Conservation (phyloP, 208 protist genomes). For the Naegleria fowleri region DNA sequence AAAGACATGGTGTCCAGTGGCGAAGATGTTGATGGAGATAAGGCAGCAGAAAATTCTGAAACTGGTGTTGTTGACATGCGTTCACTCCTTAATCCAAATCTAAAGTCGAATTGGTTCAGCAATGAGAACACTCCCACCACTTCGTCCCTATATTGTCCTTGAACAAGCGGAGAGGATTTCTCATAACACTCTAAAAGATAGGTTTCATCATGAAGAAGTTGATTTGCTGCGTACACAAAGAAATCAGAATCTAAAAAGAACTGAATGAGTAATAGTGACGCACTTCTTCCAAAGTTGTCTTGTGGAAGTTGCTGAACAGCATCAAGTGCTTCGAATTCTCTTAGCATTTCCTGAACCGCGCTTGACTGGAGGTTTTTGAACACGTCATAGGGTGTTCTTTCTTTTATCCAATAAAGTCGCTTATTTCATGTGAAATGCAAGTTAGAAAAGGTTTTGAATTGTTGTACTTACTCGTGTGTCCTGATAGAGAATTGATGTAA, state of each 20-base stretch:
- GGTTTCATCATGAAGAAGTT: neutral
- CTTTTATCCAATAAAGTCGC: neutral
- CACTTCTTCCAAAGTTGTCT: neutral
- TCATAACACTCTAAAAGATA: neutral
- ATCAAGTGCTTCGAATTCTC: constrained; percentile 9
- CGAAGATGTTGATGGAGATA: neutral
- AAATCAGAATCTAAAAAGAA: neutral
- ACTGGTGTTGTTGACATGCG: neutral
- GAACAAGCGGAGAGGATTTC: neutral
- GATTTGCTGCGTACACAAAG: neutral
- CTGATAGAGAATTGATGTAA: neutral
- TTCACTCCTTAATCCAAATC: neutral
- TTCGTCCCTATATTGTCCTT: neutral
- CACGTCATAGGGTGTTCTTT: neutral
- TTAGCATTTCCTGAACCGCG: neutral
- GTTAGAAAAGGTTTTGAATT: neutral
- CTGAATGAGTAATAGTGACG: neutral
- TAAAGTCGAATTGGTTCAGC: neutral
- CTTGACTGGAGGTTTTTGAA: neutral
- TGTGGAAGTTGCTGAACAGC: neutral
- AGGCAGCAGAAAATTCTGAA: neutral
- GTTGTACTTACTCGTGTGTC: neutral
- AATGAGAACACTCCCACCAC: neutral
- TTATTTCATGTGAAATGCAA: neutral
- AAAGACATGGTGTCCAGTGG: neutral